Evolutionary conservation across 768 basidiomycete species (phyloP), one percentile per base, ranked within the genome.

Genomic region (Leucosporidium scottii): DNA sequence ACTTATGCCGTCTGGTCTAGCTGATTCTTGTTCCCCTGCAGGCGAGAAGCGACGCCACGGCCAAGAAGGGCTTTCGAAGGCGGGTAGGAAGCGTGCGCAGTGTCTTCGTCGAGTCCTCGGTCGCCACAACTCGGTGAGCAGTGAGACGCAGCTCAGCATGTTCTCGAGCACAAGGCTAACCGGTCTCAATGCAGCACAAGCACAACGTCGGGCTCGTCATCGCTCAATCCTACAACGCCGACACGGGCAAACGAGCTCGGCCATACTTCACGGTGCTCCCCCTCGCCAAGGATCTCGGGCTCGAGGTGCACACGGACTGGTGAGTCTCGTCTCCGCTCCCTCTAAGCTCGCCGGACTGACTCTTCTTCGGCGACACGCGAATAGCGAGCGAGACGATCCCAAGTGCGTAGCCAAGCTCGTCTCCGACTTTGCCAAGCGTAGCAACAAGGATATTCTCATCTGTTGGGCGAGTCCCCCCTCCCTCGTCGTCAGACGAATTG

Each of bases 181-280:
- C 15, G 2, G 39, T 15, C 15, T 17, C 8, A 44, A 9, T 17
- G 8, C 39, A 8, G 39, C 39, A 61, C 20, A 48, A 53, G 50
- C 65, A 70, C 57, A 39, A 60, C 47, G 50, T 73, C 27, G 68
- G 72, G 30, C 54, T 69, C n/a, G 66, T 73, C 64, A 49, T 73
- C 55, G 68, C 72, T 12, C 54, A 73, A 44, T n/a, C 10, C 9
- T 73, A 57, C 61, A 65, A 73, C 56, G 34, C 20, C 27, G 47
- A 68, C 12, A 69, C 62, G 12, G 30, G 31, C 21, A 53, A 47
- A 15, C 63, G 66, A 12, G 50, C 27, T 12, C 59, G 72, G 1
- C 72, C 72, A 21, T 73, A 56, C 66, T 39, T 62, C 30, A 73
- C 72, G 17, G 72, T 73, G 51, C 65, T 65, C 48, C 56, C 51